A percentile compares a stretch with the other conserved stretches of the same genome.
These are phyloP conservation scores for Setaria italica DNA, from an alignment of 202 grass and related monocot genomes.

Conservation along the genomic window DNA sequence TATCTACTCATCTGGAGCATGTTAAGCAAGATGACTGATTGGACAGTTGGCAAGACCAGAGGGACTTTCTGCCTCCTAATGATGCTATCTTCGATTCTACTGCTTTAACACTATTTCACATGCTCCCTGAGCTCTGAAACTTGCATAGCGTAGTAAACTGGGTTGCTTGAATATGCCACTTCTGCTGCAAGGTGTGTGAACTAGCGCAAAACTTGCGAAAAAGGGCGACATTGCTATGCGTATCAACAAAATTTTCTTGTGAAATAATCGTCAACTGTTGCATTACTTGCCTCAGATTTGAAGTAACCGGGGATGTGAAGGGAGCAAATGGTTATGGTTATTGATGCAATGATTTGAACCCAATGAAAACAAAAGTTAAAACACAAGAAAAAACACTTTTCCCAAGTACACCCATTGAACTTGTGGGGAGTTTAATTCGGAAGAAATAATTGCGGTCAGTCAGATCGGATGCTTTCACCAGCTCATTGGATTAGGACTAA, in stretches of 20 bases:
- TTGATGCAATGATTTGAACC: background rate
- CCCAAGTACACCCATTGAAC: background rate
- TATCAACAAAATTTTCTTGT: constrained; percentile 23
- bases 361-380: background rate
- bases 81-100: constrained; percentile 24
- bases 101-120: constrained; percentile 6
- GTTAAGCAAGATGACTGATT: constrained; percentile 32
- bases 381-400: background rate
- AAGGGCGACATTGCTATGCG: background rate
- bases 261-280: background rate
- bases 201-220: background rate
- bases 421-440: constrained; percentile 18
- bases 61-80: background rate
- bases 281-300: background rate
- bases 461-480: constrained; percentile 35
- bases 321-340: background rate
- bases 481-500: constrained; percentile 36
- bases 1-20: constrained; percentile 47
- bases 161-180: constrained; percentile 21
- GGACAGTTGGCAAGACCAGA: constrained; percentile 23
- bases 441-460: constrained; percentile 24
- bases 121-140: constrained; percentile 14
- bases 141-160: constrained; percentile 14
- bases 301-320: background rate
- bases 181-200: background rate